Base-by-base conservation (phyloP, 257 asterid species). In the Thymus mandschuricus region DNA sequence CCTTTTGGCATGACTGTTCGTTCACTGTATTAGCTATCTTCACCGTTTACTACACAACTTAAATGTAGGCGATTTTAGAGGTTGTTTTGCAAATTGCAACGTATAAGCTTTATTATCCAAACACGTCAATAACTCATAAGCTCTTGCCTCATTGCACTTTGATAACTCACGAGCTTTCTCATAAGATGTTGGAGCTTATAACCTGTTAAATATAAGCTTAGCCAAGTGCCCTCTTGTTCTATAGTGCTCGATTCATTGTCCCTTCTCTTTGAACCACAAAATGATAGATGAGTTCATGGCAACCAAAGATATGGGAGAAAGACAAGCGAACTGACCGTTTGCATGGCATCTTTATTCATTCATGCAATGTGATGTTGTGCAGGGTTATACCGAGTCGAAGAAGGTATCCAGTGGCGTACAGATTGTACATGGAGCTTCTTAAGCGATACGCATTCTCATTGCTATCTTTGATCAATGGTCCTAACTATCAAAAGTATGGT, bases 391-490 rank as follows among this genome's bases (percentile, higher is more conserved):
- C 96, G 15, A 61, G 60, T 38, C 87, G 99, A 57, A 86, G 88
- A 81, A 80, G 74, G 86, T 79, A 92, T 62, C 98, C 96, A 0
- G 90, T 61, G 63, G 97, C 97, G 1, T 94, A 89, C 70, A 86
- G 99, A 81, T 84, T 94, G 73, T 94, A 86, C 62, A 78, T 94
- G 95, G 99, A 94, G 86, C 86, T 94, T 66, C 71, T 94, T 29
- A 94, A 80, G 75, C 75, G 92, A 86, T 86, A 94, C 45, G 89
- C 86, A 8, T 89, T 94, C 78, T 91, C 96, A 43, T 77, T 94
- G 82, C 80, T 88, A 15, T 83, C 95, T 72, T 81, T 86, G 64
- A 79, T 88, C 75, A 87, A 88, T 79, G 90, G 93, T 45, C 97
- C 98, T 50, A 84, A 88, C 64, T 88, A 94, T 81, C 84, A 78